These are phyloP conservation scores for Epichloe coenophiala DNA, from an alignment of 2,329 filamentous ascomycete species.

Conservation along the genomic window DNA sequence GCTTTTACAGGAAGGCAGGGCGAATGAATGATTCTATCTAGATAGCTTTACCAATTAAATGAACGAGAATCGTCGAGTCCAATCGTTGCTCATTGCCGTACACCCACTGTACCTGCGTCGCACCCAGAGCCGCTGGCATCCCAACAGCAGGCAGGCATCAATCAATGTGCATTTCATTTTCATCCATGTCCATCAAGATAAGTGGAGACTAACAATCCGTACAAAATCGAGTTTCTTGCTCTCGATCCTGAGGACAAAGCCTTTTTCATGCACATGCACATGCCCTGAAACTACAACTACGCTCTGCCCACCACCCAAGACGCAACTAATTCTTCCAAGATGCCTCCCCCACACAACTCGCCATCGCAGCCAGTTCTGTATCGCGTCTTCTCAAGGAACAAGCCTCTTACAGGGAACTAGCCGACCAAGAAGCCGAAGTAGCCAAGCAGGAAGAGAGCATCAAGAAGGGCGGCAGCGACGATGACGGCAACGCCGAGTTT, in stretches of 20 bases:
- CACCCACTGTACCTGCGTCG: no score
- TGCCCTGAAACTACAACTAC: no score
- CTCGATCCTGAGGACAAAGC: no score
- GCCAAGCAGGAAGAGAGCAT: slow-evolving; percentile 52
- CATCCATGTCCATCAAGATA: background rate
- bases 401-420: slow-evolving; percentile 73
- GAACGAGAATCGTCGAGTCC: background rate
- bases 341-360: slow-evolving; percentile 68
- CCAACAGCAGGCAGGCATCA: slow-evolving; percentile 11
- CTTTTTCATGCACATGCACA: no score
- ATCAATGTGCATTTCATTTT: slow-evolving; percentile 1
- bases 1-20: background rate
- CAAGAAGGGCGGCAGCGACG: slow-evolving; percentile 31
- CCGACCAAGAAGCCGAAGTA: slow-evolving; percentile 59
- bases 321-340: slow-evolving; percentile 22
- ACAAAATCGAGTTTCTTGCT: background rate
- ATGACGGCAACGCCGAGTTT: slow-evolving; percentile 65
- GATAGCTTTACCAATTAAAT: slow-evolving; percentile 2
- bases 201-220: background rate
- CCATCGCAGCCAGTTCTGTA: slow-evolving; percentile 69
- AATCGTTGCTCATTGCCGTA: no score
- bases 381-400: slow-evolving; percentile 85
- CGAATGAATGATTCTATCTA: slow-evolving; percentile 2
- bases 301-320: background rate
- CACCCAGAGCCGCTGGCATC: background rate